phyloP scores from a whole-genome alignment of 805 yeast genomes.

The Candida lessepsii region DNA sequence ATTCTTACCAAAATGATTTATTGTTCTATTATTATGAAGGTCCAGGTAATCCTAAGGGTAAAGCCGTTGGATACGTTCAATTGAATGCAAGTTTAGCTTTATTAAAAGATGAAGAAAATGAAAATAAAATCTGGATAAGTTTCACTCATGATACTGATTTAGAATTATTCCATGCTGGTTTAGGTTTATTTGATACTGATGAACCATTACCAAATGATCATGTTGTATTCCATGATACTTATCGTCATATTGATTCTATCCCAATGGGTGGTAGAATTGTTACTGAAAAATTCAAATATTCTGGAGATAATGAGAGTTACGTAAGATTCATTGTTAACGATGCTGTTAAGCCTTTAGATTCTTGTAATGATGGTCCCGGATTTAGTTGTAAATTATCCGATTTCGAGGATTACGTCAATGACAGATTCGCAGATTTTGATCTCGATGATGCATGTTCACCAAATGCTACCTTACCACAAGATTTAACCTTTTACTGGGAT shows the following conservation, averaged over 20 bases:
- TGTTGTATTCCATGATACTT: slow-evolving; percentile 48
- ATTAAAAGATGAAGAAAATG: slow-evolving; percentile 41
- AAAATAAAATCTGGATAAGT: slow-evolving; percentile 59
- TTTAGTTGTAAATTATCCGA: slow-evolving; percentile 40
- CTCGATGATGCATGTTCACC: slow-evolving; percentile 28
- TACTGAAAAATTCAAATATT: slow-evolving; percentile 36
- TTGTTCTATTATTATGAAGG: slow-evolving; percentile 61
- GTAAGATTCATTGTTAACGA: slow-evolving; percentile 41
- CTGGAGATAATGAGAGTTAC: slow-evolving; percentile 21
- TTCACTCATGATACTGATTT: slow-evolving; percentile 77
- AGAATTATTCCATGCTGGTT: slow-evolving; percentile 58
- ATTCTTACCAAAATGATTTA: slow-evolving; percentile 60
- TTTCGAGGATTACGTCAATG: slow-evolving; percentile 28
- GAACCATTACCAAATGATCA: slow-evolving; percentile 44
- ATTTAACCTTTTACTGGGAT: slow-evolving; percentile 44
- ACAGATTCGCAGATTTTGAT: slow-evolving; percentile 27
- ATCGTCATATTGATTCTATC: slow-evolving; percentile 38
- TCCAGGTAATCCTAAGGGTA: slow-evolving; percentile 57
- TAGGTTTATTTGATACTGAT: slow-evolving; percentile 52
- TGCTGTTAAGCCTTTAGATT: slow-evolving; percentile 36
- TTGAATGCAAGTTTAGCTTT: slow-evolving; percentile 49
- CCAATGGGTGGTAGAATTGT: slow-evolving; percentile 43
- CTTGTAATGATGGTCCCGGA: slow-evolving; percentile 41
- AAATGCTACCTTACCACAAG: slow-evolving; percentile 21
- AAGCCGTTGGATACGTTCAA: slow-evolving; percentile 59